Base-by-base conservation (phyloP, 768 basidiomycete genomes). In the Psilocybe sp. region DNA sequence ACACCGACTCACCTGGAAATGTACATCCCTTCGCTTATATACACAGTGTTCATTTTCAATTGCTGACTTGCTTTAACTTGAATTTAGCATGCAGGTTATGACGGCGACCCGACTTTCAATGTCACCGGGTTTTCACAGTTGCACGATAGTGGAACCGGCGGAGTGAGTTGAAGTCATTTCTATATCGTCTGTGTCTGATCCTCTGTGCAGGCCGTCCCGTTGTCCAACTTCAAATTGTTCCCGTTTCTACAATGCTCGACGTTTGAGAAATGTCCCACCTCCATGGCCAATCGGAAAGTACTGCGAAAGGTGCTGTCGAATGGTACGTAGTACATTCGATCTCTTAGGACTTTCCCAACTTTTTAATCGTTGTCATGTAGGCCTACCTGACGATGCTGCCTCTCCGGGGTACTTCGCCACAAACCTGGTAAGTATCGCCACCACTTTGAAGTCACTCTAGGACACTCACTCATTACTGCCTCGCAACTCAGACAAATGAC, bases 381-480 rank as follows among this genome's bases (percentile, higher is more conserved):
- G 81, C 11, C 68, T 71, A 31, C 77, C 81, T 4, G 82, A 84
- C 51, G 83, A 85, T 55, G 73, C 70, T 50, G 81, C 82, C 4
- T 78, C 80, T 13, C 84, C 84, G 0, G 84, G 84, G 43, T 86
- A 84, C 60, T 86, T 86, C 59, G 74, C 82, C 0, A 77, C 79
- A 1, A 83, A 83, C 55, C 65, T 85, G 28, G 81, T 80, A 50
- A 13, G 69, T 60, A 32, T 11, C 11, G 28, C 5, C 31, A 42
- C 16, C 39, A 36, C 12, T 3, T 14, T 16, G 13, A 47, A 15
- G 12, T 11, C 39, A 36, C 19, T 44, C 8, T 33, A 28, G 7
- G 23, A 7, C 23, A 28, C 23, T 2, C 14, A 15, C 16, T 32
- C 13, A 43, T 37, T 6, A 39, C 39, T 49, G 10, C 31, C 13